Conservation (phyloP, 148 eudicot species). For the Salicornia ramosissima region DNA sequence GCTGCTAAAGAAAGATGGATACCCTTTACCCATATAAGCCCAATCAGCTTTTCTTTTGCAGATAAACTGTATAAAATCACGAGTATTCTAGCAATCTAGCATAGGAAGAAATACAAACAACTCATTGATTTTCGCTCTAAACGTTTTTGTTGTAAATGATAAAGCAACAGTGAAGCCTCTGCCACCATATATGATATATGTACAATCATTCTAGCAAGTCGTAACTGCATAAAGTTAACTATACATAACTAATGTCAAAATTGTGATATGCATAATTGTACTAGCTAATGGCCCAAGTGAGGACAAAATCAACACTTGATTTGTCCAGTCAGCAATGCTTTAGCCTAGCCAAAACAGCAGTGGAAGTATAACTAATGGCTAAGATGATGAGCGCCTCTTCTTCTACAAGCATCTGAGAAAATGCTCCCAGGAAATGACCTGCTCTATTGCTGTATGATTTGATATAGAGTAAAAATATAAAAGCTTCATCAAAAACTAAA, state of each 20-base stretch:
- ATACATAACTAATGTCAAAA: not conserved
- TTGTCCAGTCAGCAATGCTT: not conserved
- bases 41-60: not conserved
- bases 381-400: not conserved
- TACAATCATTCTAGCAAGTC: too few species aligned
- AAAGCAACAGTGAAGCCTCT: too few species aligned
- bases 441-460: not conserved
- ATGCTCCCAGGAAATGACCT: not conserved
- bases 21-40: conserved; percentile 10
- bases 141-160: too few species aligned
- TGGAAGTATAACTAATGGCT: too few species aligned
- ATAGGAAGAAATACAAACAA: not conserved
- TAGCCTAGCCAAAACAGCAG: not conserved
- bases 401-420: too few species aligned
- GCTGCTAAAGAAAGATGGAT: not conserved
- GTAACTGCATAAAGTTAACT: too few species aligned
- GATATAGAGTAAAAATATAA: not conserved
- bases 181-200: too few species aligned
- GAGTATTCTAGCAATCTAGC: too few species aligned
- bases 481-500: not conserved
- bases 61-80: not conserved
- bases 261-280: not conserved
- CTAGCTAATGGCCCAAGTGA: not conserved
- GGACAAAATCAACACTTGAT: not conserved
- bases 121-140: not conserved